These are phyloP conservation scores for Schizophyllum amplum DNA, from an alignment of 1,284 basidiomycete species.

Conservation along the genomic window DNA sequence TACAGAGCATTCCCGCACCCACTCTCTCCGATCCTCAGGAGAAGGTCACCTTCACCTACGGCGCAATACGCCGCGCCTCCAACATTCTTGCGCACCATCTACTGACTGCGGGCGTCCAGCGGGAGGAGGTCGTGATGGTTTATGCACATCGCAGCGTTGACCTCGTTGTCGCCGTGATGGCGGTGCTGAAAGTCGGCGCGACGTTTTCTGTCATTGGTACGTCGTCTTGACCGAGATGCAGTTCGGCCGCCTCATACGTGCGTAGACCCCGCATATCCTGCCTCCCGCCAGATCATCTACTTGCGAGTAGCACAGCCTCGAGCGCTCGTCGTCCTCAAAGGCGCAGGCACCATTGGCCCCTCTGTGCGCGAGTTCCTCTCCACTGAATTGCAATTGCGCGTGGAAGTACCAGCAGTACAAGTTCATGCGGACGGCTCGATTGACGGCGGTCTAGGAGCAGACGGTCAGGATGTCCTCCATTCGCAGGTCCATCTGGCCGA, in stretches of 20 bases:
- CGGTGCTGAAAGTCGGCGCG: conserved; percentile 92
- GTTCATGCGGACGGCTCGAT: conserved; percentile 59
- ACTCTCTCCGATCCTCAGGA: conserved; percentile 40
- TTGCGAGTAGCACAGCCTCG: conserved; percentile 91
- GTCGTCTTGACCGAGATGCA: conserved; percentile 18
- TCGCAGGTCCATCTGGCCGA: conserved; percentile 47
- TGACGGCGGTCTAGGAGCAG: conserved; percentile 49
- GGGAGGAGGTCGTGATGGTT: conserved; percentile 98
- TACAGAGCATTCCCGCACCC: conserved; percentile 61
- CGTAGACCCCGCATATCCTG: conserved; percentile 93
- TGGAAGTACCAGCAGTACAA: conserved; percentile 88
- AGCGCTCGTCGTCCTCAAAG: conserved; percentile 88
- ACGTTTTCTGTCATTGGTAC: conserved; percentile 96
- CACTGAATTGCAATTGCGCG: conserved; percentile 78
- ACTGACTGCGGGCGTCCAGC: conserved; percentile 76
- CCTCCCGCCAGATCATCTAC: conserved; percentile 93
- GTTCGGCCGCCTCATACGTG: conserved; percentile 1
- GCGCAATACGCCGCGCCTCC: conserved; percentile 74
- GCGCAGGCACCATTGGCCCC: conserved; percentile 79
- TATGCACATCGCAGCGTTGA: conserved; percentile 97
- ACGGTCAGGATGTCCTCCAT: conserved; percentile 45
- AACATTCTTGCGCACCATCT: conserved; percentile 93
- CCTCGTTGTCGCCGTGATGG: conserved; percentile 96
- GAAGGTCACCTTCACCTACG: conserved; percentile 68
- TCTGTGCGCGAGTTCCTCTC: conserved; percentile 83